Base-by-base conservation (phyloP, 2,329 filamentous ascomycete species). In the Phyllosticta capitalensis region DNA sequence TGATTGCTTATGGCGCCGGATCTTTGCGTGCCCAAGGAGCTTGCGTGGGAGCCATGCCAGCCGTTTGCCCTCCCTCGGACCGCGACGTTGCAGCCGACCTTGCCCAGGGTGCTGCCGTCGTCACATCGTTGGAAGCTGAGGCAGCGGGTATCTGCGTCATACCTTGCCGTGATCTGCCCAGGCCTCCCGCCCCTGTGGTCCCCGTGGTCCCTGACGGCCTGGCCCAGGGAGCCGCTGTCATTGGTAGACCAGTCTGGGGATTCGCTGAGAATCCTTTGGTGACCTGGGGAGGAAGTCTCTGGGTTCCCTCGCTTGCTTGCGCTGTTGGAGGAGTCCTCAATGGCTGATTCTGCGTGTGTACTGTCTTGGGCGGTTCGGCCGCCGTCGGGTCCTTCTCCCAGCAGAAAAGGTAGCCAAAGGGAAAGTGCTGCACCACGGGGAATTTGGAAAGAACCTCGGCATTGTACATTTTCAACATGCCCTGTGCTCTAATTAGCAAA, bases 381-480 rank as follows among this genome's bases (percentile, higher is more conserved):
- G 76, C 76, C 9, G 67, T 54, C 22, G 76, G 73, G 62, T 80
- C 76, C n/a, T 66, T 63, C 63, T 77, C 73, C 76, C 78, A 80
- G 45, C 65, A 63, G 63, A 79, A 79, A 10, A 80, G 66, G n/a
- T 76, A 77, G 19, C 78, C 78, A 60, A 80, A 79, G 3, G 74
- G 76, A 61, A 80, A 97, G 74, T 99, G 94, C 74, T 99, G 94
- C n/a, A 99, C 90, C 2, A 99, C 94, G 2, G 94, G 94, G 69
- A 96, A 96, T 73, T 99, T 99, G 48, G 89, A 90, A 14, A 99
- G 79, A 2, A 99, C 94, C 76, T 99, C 94, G 19, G 90, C 94
- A 65, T 95, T 91, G 76, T 92, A 99, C 94, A 99, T 99, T 75
- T 97, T 99, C 68, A 99, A 84, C 94, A 99, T 97, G 56, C 94